Conservation (phyloP, 2,329 filamentous ascomycete species). For the Ophiosphaerella narmari region DNA sequence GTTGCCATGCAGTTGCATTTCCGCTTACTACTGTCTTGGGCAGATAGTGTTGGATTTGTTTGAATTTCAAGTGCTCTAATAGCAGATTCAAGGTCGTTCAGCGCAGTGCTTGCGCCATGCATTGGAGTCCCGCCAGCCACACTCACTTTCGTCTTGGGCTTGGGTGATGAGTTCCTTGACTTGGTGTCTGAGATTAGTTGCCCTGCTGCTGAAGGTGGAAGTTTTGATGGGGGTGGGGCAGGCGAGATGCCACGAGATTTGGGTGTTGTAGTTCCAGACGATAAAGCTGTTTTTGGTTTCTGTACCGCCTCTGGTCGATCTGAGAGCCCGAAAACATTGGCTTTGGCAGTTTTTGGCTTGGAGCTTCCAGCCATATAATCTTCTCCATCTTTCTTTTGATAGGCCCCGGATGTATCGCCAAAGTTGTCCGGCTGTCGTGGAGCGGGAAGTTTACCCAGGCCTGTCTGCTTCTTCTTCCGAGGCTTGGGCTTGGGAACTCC, state of each 20-base stretch:
- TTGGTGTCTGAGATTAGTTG: slow-evolving; percentile 79
- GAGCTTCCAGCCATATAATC: slow-evolving; percentile 69
- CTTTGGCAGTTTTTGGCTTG: slow-evolving; percentile 46
- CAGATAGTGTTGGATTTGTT: slow-evolving; percentile 76
- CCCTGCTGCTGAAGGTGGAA: slow-evolving; percentile 72
- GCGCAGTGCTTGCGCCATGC: slow-evolving; percentile 76
- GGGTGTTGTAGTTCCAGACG: slow-evolving; percentile 39
- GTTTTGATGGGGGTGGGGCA: slow-evolving; percentile 55
- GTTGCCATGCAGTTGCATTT: slow-evolving; percentile 88
- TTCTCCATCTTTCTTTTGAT: slow-evolving; percentile 74
- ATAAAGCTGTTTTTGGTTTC: slow-evolving; percentile 28
- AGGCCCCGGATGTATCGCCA: slow-evolving; percentile 69
- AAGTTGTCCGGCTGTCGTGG: slow-evolving; percentile 60
- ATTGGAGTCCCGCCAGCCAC: slow-evolving; percentile 79
- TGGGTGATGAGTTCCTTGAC: slow-evolving; percentile 57
- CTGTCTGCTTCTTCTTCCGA: slow-evolving; percentile 50
- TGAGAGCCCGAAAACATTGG: slow-evolving; percentile 55
- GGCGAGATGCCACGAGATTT: slow-evolving; percentile 47
- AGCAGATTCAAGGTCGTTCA: slow-evolving; percentile 72
- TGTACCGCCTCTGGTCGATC: slow-evolving; percentile 56
- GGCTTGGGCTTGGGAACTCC: slow-evolving; percentile 42
- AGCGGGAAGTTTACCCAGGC: slow-evolving; percentile 46
- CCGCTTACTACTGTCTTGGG: slow-evolving; percentile 61
- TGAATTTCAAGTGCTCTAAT: slow-evolving; percentile 90
- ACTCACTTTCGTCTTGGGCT: slow-evolving; percentile 66